phyloP scores from a whole-genome alignment of 129 eudicot genomes.

The Centaurea solstitialis region DNA sequence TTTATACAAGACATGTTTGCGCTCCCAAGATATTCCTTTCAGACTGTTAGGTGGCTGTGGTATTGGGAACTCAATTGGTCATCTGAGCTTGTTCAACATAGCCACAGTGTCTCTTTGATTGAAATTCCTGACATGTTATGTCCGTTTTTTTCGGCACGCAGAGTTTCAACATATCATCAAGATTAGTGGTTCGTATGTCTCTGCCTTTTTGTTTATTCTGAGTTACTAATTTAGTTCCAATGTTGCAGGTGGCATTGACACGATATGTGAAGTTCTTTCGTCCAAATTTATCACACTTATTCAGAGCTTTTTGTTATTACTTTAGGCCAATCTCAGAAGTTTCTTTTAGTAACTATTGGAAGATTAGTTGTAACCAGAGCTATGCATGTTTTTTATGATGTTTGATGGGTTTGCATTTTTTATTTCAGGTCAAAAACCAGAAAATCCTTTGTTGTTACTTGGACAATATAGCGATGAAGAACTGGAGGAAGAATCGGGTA shows the following conservation, averaged over 20 bases:
- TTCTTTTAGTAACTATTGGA: slow-evolving; percentile 6
- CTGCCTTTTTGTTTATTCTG: slow-evolving; percentile 60
- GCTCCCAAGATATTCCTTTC: slow-evolving; percentile 57
- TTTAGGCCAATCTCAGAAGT: slow-evolving; percentile 25
- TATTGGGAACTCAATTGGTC: slow-evolving; percentile 79
- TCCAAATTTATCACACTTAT: slow-evolving; percentile 9
- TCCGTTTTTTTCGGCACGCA: slow-evolving; percentile 53
- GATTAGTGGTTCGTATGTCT: slow-evolving; percentile 91
- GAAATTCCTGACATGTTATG: slow-evolving; percentile 64
- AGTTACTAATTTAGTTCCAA: slow-evolving; percentile 51
- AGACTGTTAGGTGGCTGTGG: slow-evolving; percentile 92
- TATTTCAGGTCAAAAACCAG: slow-evolving; percentile 64
- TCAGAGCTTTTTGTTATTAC: neutral
- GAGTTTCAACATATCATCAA: slow-evolving; percentile 56
- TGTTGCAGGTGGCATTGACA: slow-evolving; percentile 66
- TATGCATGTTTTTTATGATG: slow-evolving; percentile 13
- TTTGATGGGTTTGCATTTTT: slow-evolving; percentile 41
- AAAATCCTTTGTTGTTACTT: slow-evolving; percentile 77
- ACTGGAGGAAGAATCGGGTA: slow-evolving; percentile 60
- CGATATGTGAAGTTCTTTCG: slow-evolving; percentile 15
- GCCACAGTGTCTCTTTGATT: slow-evolving; percentile 84
- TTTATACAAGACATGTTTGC: slow-evolving; percentile 66
- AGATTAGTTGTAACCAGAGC: slow-evolving; percentile 19
- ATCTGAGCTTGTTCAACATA: slow-evolving; percentile 72
- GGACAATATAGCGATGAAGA: slow-evolving; percentile 98